Percentiles rank a stretch among this genome's conserved stretches.
Evolutionary conservation across 2,329 filamentous ascomycete genomes (phyloP).

Genomic region (Penicillium paneum): DNA sequence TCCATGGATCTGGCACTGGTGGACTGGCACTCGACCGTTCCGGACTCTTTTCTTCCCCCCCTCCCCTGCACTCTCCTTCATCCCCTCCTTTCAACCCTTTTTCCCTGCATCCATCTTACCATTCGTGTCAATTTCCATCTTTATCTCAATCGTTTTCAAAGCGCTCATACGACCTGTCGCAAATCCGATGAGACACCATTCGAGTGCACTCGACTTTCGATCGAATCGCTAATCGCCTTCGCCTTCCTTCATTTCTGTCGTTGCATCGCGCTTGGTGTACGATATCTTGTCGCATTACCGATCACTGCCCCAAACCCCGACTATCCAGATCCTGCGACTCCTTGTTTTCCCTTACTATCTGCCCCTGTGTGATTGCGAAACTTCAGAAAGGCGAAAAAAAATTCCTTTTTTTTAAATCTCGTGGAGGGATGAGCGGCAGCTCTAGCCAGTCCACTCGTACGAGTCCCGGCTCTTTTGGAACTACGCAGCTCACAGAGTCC

Average conservation of each 20-base stretch:
- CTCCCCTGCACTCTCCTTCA: conserved; percentile 20
- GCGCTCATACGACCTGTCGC: conserved; percentile 17
- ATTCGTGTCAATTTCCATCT: conserved; percentile 10
- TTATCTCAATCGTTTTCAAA: conserved; percentile 8
- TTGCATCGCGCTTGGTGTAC: conserved; percentile 11
- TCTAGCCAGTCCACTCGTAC: conserved; percentile 43
- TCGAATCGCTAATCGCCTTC: conserved; percentile 19
- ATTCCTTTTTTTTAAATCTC: conserved; percentile 1
- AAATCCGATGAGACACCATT: conserved; percentile 22
- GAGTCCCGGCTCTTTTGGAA: conserved; percentile 42
- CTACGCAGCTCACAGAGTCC: conserved; percentile 39
- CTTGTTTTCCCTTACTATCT: conserved; percentile 3
- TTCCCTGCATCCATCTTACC: conserved; percentile 12
- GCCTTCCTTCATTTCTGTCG: conserved; percentile 3
- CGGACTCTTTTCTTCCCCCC: conserved; percentile 22
- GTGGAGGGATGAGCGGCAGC: conserved; percentile 42
- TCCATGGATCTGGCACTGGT: conserved; percentile 30
- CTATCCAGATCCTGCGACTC: conserved; percentile 1
- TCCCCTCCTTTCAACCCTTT: conserved; percentile 19
- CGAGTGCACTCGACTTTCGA: conserved; percentile 12
- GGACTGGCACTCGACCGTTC: conserved; percentile 25
- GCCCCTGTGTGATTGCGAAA: conserved; percentile 17
- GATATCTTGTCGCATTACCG: conserved; percentile 14
- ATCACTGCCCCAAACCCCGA: conserved; percentile 9
- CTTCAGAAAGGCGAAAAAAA: background rate